A percentile compares a stretch with the other conserved stretches of the same genome.
Evolutionary conservation across 2,329 filamentous ascomycete species (phyloP).

Genomic region (Verticillium albo-atrum): DNA sequence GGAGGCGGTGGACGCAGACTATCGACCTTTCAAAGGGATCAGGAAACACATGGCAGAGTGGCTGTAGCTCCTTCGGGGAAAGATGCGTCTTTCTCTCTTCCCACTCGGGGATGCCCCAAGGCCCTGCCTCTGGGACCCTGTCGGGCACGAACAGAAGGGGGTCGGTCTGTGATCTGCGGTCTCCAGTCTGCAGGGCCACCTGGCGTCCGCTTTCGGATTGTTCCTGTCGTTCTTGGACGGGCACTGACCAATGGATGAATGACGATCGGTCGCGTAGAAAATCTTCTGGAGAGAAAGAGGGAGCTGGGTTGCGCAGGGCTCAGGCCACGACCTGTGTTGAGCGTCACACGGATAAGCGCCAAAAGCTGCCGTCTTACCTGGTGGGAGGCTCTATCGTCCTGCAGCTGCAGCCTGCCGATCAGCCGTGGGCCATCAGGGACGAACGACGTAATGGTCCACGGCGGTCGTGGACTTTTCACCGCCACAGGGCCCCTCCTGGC

Average conservation of each 20-base stretch:
- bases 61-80: neutral
- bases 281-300: neutral
- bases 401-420: neutral
- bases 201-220: neutral
- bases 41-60: neutral
- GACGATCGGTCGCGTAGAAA: neutral
- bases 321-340: neutral
- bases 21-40: neutral
- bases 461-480: neutral
- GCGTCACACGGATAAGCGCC: neutral
- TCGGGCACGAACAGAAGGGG: neutral
- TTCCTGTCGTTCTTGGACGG: neutral
- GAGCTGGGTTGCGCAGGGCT: neutral
- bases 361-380: conserved; percentile 1
- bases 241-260: neutral
- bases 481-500: neutral
- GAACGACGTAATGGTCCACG: neutral
- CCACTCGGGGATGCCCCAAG: neutral
- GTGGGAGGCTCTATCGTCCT: neutral
- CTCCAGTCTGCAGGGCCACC: neutral
- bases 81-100: neutral
- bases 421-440: neutral
- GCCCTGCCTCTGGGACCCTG: neutral
- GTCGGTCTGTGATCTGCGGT: too few species aligned
- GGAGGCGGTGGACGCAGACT: neutral